These are phyloP conservation scores for Incumbomyces delicatus DNA, from an alignment of 2,329 filamentous ascomycete species.

Conservation along the genomic window DNA sequence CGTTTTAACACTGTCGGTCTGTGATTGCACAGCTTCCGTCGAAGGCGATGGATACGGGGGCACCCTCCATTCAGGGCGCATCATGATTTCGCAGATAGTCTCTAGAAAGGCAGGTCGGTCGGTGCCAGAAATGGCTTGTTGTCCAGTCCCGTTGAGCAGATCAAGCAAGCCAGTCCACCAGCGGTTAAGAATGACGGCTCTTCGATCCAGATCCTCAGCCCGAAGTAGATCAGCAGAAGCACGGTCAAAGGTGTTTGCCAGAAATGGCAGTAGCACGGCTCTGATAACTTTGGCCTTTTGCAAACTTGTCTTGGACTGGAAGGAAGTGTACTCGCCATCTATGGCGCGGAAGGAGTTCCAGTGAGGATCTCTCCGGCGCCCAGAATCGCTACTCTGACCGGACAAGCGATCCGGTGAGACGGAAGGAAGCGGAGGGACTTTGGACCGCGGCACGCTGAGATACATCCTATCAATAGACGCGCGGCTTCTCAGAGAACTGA, in stretches of 20 bases:
- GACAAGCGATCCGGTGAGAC: conserved; percentile 28
- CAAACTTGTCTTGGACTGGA: conserved; percentile 61
- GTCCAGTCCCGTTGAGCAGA: conserved; percentile 65
- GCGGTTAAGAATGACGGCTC: conserved; percentile 70
- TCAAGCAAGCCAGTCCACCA: conserved; percentile 84
- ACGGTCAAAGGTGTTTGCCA: conserved; percentile 60
- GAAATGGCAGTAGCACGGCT: conserved; percentile 62
- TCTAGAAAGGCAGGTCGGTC: conserved; percentile 75
- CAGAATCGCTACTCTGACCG: conserved; percentile 24
- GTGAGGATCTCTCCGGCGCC: conserved; percentile 58
- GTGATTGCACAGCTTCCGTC: conserved; percentile 17
- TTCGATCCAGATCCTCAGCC: conserved; percentile 73
- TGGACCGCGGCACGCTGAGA: conserved; percentile 35
- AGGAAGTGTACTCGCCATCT: conserved; percentile 52
- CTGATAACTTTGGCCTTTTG: conserved; percentile 70
- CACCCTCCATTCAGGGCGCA: conserved; percentile 75
- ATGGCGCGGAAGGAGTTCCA: conserved; percentile 59
- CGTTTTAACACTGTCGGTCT: conserved; percentile 30
- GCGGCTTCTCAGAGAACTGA: conserved; percentile 31
- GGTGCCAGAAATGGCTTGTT: conserved; percentile 70
- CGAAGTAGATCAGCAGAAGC: conserved; percentile 55
- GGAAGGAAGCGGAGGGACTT: conserved; percentile 37
- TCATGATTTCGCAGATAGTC: conserved; percentile 71
- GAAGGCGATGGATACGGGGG: conserved; percentile 49
- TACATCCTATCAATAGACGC: conserved; percentile 39